Base-by-base conservation (phyloP, 1,284 basidiomycete genomes). In the Irpex sp. region DNA sequence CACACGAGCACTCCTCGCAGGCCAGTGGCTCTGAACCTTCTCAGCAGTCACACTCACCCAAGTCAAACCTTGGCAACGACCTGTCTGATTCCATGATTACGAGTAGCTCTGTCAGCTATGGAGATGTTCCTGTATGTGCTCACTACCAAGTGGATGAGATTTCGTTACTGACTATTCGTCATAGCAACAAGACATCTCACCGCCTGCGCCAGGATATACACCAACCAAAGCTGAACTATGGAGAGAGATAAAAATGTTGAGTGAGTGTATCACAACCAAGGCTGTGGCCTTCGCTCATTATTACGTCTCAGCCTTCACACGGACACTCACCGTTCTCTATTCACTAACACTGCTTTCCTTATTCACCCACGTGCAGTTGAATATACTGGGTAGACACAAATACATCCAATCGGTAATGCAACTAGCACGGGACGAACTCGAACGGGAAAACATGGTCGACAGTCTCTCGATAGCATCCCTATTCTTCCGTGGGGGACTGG, bases 271-370 rank as follows among this genome's bases (percentile, higher is more conserved):
- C 39, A 2, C 8, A 11, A 43, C 39, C 15, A 43, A 43, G 8
- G 39, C 39, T 8, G 5, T 13, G 33, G 26, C 46, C 15, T 56
- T 35, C 21, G 8, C 36, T 60, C 11, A 67, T 43, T 0, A 8
- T 4, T 26, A n/a, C 56, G 17, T 7, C 60, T 1, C 63, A 94
- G 90, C 94, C 1, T 86, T 97, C 69, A 93, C 93, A 3, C 83
- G 94, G 58, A 90, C 92, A n/a, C 75, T 97, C 51, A 95, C 94
- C 6, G 85, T 89, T 0, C 75, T 96, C 17, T 97, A 97, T 74
- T 86, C 92, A 3, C 84, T 88, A 47, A 89, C 90, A 21, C 83
- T 97, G 33, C 84, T 97, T 43, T 84, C 90, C 1, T 81, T 97
- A 8, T 84, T 95, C 66, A 95, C 93, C 1, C 84, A 89, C 58